phyloP scores from a whole-genome alignment of 306 rosid species.

The Pyrus pyrifolia region DNA sequence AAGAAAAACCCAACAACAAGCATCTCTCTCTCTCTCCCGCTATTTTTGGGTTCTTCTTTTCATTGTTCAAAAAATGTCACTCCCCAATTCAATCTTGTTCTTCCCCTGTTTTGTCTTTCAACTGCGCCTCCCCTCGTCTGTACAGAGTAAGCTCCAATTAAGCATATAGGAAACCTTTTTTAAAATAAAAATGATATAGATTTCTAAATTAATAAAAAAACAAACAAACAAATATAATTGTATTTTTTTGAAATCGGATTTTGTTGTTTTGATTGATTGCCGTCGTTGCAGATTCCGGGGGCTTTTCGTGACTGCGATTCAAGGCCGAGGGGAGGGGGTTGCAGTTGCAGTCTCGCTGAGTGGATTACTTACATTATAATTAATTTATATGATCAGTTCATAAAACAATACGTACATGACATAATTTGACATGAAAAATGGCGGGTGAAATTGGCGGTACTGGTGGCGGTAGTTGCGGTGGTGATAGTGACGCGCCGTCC shows the following conservation, averaged over 20 bases:
- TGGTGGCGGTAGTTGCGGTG: slow-evolving; percentile 8
- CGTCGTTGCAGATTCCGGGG: neutral
- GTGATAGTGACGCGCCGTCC: neutral
- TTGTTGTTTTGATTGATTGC: neutral
- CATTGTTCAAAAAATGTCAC: neutral
- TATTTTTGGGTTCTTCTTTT: neutral
- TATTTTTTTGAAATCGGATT: neutral
- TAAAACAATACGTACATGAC: neutral
- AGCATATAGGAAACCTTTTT: neutral
- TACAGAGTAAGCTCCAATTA: neutral
- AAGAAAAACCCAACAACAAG: neutral
- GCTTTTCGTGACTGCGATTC: neutral
- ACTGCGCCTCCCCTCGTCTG: neutral
- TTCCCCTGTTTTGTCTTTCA: neutral
- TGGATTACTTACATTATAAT: neutral
- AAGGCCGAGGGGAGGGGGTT: neutral
- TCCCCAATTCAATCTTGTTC: neutral
- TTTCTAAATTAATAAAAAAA: neutral
- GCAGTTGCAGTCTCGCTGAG: neutral
- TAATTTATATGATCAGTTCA: neutral
- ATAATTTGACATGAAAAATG: slow-evolving; percentile 19
- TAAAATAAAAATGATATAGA: neutral
- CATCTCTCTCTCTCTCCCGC: neutral
- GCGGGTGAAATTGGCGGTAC: slow-evolving; percentile 16
- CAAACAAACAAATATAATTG: neutral